Base-by-base conservation (phyloP, 1,139 yeast species). In the Geotrichum histeridarum region DNA sequence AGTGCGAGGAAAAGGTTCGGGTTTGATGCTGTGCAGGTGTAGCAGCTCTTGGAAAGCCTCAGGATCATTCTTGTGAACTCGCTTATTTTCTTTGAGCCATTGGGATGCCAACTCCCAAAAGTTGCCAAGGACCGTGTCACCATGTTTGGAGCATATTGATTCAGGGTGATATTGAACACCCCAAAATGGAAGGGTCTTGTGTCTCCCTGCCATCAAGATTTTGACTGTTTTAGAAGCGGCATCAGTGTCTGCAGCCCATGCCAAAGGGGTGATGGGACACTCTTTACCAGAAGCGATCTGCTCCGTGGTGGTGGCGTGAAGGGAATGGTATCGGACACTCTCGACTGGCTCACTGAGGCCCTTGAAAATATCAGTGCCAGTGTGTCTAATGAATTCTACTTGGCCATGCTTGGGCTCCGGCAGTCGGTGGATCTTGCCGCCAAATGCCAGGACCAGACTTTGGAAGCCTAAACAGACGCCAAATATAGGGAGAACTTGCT, bases 161-260 rank as follows among this genome's bases (percentile, higher is more conserved):
- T 94, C 99, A 0, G 99, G 99, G 65, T 94, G 99, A 64, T 91
- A 94, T 64, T 94, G 99, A 1, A 94, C 97, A 0, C 96, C 99
- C 70, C 77, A 91, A 70, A 86, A 86, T 0, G 98, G 98, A 31
- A 74, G 70, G 0, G 51, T 31, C 0, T 54, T 62, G 64, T 88
- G 93, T 63, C 73, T 78, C 0, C 79, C 94, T 0, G 95, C 96
- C 99, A 93, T 91, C 42, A 89, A 67, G 2, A 86, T 73, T n/a
- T 60, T 59, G 18, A 65, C 62, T 4, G 57, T 39, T 8, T 54
- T 62, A 33, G 65, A 55, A 42, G 48, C 39, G 8, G 50, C 31
- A 63, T 66, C 52, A 57, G 66, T 38, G 61, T 53, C 60, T 36
- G 22, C 47, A 17, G 58, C 45, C 62, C 62, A 60, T 2, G 62